Evolutionary conservation across 2,329 filamentous ascomycete genomes (phyloP), one percentile per base, ranked within the genome.

Genomic region (Trichoderma afroharzianum): DNA sequence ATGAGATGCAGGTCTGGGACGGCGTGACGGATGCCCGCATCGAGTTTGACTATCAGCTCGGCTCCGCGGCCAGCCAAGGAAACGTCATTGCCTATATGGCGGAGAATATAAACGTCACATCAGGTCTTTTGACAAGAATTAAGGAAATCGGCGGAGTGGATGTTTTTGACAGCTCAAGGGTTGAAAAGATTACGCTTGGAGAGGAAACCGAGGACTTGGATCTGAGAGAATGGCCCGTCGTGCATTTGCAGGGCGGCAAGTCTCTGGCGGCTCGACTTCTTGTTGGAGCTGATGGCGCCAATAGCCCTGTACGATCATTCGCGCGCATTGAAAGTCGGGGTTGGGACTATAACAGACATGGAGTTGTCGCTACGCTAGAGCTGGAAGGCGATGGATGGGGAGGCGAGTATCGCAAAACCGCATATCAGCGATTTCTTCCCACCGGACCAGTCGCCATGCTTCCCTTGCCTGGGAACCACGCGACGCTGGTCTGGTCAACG

Each of bases 1-100:
- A 97, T 72, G 93, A 95, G 77, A 99, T 99, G 96, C 92, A 97
- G 80, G 96, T 98, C 36, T 99, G 97, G 96, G 96, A 99, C 80
- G 97, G 95, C 73, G 89, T 97, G 71, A 93, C 92, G 53, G 94
- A 90, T 72, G 93, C 94, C 43, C 89, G 91, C 76, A 96, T 99
- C 79, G 92, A 93, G 76, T 99, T 99, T 81, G 93, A 96, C 82
- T 93, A 91, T 91, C 82, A 82, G 26, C 83, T 83, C 6, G 80
- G 79, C 57, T 79, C 83, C 18, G 24, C 59, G 24, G 12, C 47
- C 47, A 84, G 85, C 77, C 75, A 72, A 79, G 83, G 84, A 78
- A 88, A 85, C 73, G 92, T 90, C 1, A 94, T 99, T 75, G 96
- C 96, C 11, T 97, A 96, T 80, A 99, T 99, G 95, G 93, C 91